Evolutionary conservation across 805 yeast genomes (phyloP).

Genomic region (Metschnikowia koreensis): DNA sequence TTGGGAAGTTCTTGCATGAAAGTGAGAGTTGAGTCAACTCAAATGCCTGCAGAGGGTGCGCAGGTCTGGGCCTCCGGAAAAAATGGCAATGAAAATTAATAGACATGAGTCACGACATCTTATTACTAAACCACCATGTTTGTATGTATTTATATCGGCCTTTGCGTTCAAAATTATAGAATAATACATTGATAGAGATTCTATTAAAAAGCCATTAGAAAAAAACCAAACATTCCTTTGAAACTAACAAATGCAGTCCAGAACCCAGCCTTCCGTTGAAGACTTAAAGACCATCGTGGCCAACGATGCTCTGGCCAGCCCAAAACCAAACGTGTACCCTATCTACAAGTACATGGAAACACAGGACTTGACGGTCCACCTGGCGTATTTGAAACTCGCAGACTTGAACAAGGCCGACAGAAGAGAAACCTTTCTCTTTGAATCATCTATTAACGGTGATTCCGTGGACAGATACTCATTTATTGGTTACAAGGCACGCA

Average conservation of each 20-base stretch:
- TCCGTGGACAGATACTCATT: slow-evolving; percentile 87
- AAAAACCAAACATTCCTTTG: neutral
- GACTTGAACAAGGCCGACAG: slow-evolving; percentile 53
- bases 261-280: slow-evolving; percentile 39
- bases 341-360: slow-evolving; percentile 71
- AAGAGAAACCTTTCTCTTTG: slow-evolving; percentile 75
- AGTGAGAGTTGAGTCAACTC: slow-evolving; percentile 2
- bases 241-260: slow-evolving; percentile 16
- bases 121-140: slow-evolving; percentile 14
- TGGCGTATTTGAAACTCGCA: slow-evolving; percentile 83
- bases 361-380: slow-evolving; percentile 82
- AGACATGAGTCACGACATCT: slow-evolving; percentile 1
- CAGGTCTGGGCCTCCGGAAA: neutral
- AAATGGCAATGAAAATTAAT: slow-evolving; percentile 2
- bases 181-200: no score
- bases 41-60: slow-evolving; percentile 3
- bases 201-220: neutral
- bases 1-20: neutral
- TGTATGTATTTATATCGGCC: slow-evolving; percentile 21
- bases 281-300: slow-evolving; percentile 28
- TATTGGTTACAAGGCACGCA: slow-evolving; percentile 82
- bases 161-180: neutral
- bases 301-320: slow-evolving; percentile 7
- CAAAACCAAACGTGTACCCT: slow-evolving; percentile 72
- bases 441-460: slow-evolving; percentile 87